Conservation (phyloP, 441 rosid genomes). For the Theobroma grandiflorum region DNA sequence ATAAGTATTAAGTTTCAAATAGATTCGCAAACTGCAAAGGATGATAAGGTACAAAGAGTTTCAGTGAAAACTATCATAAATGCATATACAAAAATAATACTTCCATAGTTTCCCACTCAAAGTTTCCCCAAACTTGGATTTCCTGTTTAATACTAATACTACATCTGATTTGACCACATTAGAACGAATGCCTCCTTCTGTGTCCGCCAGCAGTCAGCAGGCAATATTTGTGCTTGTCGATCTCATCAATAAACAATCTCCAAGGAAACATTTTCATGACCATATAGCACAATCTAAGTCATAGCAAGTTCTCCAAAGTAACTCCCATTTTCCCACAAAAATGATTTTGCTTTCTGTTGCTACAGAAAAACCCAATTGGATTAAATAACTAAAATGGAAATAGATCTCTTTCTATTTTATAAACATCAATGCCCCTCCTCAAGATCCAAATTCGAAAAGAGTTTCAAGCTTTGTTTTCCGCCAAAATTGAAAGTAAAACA, state of each 20-base stretch:
- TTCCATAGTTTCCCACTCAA: neutral
- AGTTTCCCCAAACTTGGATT: neutral
- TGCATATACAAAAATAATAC: neutral
- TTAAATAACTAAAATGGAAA: neutral
- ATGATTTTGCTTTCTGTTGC: neutral
- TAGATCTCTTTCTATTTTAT: neutral
- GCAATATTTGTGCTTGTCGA: neutral
- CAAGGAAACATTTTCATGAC: neutral
- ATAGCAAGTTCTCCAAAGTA: neutral
- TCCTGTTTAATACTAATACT: neutral
- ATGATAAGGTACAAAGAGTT: neutral
- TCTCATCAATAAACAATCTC: neutral
- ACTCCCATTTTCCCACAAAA: neutral
- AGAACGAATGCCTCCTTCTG: neutral
- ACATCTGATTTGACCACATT: neutral
- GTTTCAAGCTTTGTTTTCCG: neutral
- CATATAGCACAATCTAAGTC: neutral
- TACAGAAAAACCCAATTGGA: neutral
- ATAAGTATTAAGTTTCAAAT: neutral
- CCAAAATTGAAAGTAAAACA: neutral
- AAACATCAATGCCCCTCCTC: neutral
- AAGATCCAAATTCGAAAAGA: neutral
- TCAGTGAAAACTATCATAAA: neutral
- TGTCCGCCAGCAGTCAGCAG: neutral
- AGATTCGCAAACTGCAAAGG: neutral